A percentile compares a stretch with the other conserved stretches of the same genome.
Evolutionary conservation across 257 asterid genomes (phyloP).

Genomic region (Henckelia pumila): DNA sequence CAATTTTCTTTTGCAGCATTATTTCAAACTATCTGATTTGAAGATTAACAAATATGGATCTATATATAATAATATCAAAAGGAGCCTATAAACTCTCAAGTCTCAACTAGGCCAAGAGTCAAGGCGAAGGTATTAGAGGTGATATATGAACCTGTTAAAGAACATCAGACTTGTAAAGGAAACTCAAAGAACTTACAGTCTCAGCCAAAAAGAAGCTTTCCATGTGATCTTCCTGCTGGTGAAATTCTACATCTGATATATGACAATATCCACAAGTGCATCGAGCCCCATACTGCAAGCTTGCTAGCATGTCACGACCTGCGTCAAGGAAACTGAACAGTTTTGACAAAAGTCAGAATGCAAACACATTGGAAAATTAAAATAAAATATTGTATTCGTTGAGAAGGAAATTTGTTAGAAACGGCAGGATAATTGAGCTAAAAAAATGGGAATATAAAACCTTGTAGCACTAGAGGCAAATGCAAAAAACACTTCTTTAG

Average conservation of each 20-base stretch:
- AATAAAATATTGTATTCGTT: background rate
- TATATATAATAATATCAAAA: background rate
- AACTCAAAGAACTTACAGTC: slow-evolving; percentile 56
- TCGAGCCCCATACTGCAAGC: slow-evolving; percentile 89
- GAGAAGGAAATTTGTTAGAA: background rate
- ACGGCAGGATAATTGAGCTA: no score
- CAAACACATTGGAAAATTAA: slow-evolving; percentile 4
- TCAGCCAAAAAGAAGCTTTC: slow-evolving; percentile 99
- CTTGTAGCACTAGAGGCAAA: background rate
- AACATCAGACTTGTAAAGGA: background rate
- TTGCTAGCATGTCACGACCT: slow-evolving; percentile 93
- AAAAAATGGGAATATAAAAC: background rate
- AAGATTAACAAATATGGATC: background rate
- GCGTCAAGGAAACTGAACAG: slow-evolving; percentile 79
- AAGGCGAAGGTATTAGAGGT: background rate
- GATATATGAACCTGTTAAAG: background rate
- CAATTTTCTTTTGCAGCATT: background rate
- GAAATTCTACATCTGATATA: slow-evolving; percentile 93
- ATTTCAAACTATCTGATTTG: background rate
- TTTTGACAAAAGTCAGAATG: slow-evolving; percentile 11
- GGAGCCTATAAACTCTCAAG: background rate
- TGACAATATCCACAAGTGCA: slow-evolving; percentile 98
- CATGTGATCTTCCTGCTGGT: slow-evolving; percentile 96
- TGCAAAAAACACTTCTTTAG: background rate
- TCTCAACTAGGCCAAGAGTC: background rate